A percentile compares a stretch with the other conserved stretches of the same genome.
Conservation (phyloP, 768 basidiomycete species). For the Naematelia encephala region DNA sequence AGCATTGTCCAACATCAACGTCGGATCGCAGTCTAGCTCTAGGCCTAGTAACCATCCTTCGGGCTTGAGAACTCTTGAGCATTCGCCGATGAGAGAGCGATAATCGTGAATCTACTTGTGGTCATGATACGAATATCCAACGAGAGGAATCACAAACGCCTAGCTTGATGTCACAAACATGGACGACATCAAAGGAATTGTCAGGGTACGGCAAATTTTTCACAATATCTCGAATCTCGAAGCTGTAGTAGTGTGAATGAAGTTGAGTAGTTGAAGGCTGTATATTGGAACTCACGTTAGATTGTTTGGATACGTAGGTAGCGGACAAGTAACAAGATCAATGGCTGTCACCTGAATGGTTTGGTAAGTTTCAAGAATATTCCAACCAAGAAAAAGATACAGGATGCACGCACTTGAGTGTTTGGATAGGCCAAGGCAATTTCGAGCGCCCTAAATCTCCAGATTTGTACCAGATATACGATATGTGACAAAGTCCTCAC, state of each 20-base stretch:
- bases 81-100: conserved; percentile 7
- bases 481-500: conserved; percentile 1
- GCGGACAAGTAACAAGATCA: conserved; percentile 15
- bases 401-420: conserved; percentile 9
- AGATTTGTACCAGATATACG: background rate
- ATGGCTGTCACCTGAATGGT: conserved; percentile 11
- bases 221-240: conserved; percentile 19
- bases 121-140: background rate
- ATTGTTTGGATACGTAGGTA: conserved; percentile 12
- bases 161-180: conserved; percentile 14
- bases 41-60: conserved; percentile 15
- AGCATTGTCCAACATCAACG: background rate
- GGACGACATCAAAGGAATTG: conserved; percentile 16
- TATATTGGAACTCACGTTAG: conserved; percentile 8
- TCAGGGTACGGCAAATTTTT: conserved; percentile 11
- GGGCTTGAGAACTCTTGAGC: conserved; percentile 11
- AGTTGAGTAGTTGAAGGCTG: no score
- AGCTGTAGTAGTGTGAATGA: conserved; percentile 6
- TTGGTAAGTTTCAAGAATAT: background rate
- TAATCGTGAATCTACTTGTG: conserved; percentile 16
- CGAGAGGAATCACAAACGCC: conserved; percentile 12
- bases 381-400: background rate
- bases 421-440: conserved; percentile 12
- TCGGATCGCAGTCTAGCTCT: conserved; percentile 10
- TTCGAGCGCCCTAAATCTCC: conserved; percentile 13